Evolutionary conservation across 257 asterid species (phyloP).

Genomic region (Lithospermum erythrorhizon): DNA sequence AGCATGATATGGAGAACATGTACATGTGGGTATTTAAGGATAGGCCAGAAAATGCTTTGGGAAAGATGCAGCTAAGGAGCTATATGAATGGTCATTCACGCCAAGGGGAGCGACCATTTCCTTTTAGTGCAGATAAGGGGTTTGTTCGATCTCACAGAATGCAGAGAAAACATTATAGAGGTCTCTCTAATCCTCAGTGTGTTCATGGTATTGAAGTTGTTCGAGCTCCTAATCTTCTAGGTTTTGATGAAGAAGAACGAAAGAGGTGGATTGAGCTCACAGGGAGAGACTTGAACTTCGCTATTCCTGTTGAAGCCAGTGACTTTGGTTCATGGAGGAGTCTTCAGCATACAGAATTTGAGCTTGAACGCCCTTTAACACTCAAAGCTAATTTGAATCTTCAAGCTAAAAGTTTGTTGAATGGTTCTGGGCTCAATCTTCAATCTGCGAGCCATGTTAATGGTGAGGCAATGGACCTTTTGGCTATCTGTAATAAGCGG

Average conservation of each 20-base stretch:
- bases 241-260: constrained; percentile 32
- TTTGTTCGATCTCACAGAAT: constrained; percentile 34
- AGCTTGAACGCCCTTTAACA: constrained; percentile 24
- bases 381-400: constrained; percentile 15
- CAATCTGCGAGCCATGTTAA: constrained; percentile 15
- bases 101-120: constrained; percentile 37
- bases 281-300: constrained; percentile 32
- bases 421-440: constrained; percentile 31
- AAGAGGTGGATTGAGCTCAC: constrained; percentile 45
- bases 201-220: constrained; percentile 45
- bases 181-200: constrained; percentile 41
- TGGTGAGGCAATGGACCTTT: constrained; percentile 31
- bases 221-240: constrained; percentile 27
- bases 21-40: constrained; percentile 51
- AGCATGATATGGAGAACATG: constrained; percentile 48
- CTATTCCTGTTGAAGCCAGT: constrained; percentile 34
- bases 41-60: constrained; percentile 41
- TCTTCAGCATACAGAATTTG: constrained; percentile 28
- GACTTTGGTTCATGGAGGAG: constrained; percentile 42
- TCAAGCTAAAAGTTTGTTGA: constrained; percentile 21
- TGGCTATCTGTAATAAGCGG: constrained; percentile 26
- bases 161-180: constrained; percentile 43
- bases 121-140: constrained; percentile 38
- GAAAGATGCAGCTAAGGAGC: constrained; percentile 45
- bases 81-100: constrained; percentile 46